Evolutionary conservation across 345 rosid genomes (phyloP), one percentile per base, ranked within the genome.

Genomic region (Ricinus communis): DNA sequence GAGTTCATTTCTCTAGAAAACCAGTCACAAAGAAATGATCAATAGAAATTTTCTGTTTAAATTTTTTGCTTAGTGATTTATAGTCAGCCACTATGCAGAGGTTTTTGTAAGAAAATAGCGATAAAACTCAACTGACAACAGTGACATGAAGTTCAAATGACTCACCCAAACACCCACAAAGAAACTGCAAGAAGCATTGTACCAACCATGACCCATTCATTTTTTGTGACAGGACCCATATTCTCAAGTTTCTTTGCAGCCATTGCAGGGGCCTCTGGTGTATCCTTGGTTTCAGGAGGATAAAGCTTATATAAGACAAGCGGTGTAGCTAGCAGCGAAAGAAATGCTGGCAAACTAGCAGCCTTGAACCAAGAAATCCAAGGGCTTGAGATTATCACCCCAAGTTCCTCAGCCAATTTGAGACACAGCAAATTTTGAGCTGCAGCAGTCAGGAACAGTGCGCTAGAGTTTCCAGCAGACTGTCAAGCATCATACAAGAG

Each of bases 301-400:
- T 87, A 92, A 71, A 92, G 86, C 77, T 86, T 95, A 63, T 91
- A 95, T 36, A 95, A 82, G 74, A 95, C 63, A 61, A 84, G 67
- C 24, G 98, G 99, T 43, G 98, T 92, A 41, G 79, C 90, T 10
- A 95, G 82, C 73, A 95, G 91, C 52, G 86, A 84, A 61, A 89
- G 56, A 73, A 90, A 19, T 53, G 97, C 97, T 0, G 99, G 98
- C 65, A 95, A 76, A 84, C 93, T 85, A 65, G 99, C 96, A 10
- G 94, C 98, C 81, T 90, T 92, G 74, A 95, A 90, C 99, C 98
- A 95, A 55, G 92, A 83, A 69, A 95, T 83, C 99, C 99, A 95
- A 31, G 99, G 99, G 77, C 74, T 89, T 54, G 90, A 27, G 65
- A 95, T 74, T 13, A 85, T 75, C 59, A 95, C 91, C 58, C 99